phyloP scores from a whole-genome alignment of 2,329 filamentous ascomycete species.

The Pseudonectria buxi region DNA sequence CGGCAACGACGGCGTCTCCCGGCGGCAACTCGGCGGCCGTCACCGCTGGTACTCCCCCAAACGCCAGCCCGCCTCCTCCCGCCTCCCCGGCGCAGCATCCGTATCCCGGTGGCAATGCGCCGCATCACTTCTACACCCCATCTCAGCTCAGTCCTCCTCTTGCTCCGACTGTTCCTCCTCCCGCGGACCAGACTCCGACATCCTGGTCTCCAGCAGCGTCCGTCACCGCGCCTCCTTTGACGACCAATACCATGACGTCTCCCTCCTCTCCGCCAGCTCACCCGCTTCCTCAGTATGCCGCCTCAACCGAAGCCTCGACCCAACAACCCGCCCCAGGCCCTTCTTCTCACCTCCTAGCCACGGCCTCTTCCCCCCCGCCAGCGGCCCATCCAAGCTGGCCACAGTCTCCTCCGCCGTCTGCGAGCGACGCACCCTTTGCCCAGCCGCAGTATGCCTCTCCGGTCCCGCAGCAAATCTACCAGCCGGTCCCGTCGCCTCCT shows the following conservation, averaged over 20 bases:
- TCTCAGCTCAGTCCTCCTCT: not conserved
- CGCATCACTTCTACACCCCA: conserved; percentile 18
- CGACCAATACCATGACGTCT: not conserved
- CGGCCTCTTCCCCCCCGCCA: too few species aligned
- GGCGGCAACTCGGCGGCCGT: not conserved
- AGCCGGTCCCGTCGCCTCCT: conserved; percentile 1
- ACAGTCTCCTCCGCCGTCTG: conserved; percentile 3
- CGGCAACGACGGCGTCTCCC: conserved; percentile 3
- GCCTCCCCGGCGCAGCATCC: conserved; percentile 3
- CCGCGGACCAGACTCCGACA: conserved; percentile 1
- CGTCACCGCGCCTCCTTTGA: not conserved
- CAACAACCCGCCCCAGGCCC: not conserved
- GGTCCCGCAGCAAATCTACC: conserved; percentile 9
- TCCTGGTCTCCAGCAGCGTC: conserved; percentile 2
- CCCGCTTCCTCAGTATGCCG: not conserved
- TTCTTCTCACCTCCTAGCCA: not conserved
- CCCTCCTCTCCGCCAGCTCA: not conserved
- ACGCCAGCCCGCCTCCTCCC: conserved; percentile 6
- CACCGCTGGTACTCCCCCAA: conserved; percentile 4
- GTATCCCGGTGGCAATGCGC: conserved; percentile 9
- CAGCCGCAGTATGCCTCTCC: conserved; percentile 16
- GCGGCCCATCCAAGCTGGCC: conserved; percentile 1
- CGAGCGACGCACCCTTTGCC: conserved; percentile 9
- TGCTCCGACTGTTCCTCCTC: conserved; percentile 2
- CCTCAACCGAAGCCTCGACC: not conserved